These are phyloP conservation scores for Pythium oligandrum DNA, from an alignment of 352 stramenopile genomes.

Conservation along the genomic window DNA sequence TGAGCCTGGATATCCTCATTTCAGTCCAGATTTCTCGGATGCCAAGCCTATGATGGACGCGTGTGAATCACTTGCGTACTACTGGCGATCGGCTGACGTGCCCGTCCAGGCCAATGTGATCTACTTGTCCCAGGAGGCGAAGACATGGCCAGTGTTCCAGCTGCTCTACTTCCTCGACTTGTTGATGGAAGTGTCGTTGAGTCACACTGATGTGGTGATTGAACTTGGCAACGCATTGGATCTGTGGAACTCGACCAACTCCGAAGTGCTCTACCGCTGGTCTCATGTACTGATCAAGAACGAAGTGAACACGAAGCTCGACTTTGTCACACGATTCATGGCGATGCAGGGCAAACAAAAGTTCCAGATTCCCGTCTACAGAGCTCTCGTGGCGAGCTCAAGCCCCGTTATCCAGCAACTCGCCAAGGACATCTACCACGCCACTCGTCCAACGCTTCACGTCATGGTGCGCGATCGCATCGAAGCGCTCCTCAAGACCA, in stretches of 20 bases:
- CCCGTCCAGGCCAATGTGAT: constrained; percentile 59
- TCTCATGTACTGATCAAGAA: constrained; percentile 65
- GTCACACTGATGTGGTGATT: constrained; percentile 34
- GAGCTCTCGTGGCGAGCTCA: constrained; percentile 40
- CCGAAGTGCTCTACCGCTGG: constrained; percentile 68
- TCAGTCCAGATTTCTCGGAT: constrained; percentile 54
- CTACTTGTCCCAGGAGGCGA: constrained; percentile 55
- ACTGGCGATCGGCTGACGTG: constrained; percentile 46
- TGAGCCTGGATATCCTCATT: constrained; percentile 51
- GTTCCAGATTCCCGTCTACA: constrained; percentile 73
- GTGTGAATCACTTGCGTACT: constrained; percentile 57
- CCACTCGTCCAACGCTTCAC: constrained; percentile 45
- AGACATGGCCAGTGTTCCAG: constrained; percentile 50
- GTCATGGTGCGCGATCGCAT: constrained; percentile 77
- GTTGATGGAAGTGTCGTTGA: constrained; percentile 43
- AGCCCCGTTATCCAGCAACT: constrained; percentile 36
- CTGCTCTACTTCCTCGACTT: constrained; percentile 71
- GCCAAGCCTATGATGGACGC: constrained; percentile 64
- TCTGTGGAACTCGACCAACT: constrained; percentile 55
- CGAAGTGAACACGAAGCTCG: constrained; percentile 32
- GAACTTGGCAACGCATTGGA: constrained; percentile 44
- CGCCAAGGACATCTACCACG: constrained; percentile 35
- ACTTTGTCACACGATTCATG: constrained; percentile 49
- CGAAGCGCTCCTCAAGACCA: constrained; percentile 36
- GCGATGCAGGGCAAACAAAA: constrained; percentile 77